These are phyloP conservation scores for Bisporella sp. DNA, from an alignment of 2,329 filamentous ascomycete species.

Conservation along the genomic window DNA sequence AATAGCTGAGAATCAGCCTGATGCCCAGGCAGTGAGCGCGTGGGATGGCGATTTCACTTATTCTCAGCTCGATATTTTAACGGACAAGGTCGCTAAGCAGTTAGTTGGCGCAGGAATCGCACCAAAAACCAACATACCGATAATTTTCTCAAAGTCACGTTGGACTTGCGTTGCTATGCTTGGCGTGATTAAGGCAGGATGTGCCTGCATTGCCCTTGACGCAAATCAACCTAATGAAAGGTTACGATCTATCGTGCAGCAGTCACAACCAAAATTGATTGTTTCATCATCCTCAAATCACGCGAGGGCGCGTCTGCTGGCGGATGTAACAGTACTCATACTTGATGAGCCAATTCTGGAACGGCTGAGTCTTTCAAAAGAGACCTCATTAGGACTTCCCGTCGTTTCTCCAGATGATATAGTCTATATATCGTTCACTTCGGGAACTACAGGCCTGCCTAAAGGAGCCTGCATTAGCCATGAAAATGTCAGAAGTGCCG, in stretches of 20 bases:
- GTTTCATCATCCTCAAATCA: background rate
- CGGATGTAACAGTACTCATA: background rate
- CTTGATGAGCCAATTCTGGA: background rate
- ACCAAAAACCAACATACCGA: conserved; percentile 10
- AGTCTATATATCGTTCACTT: conserved; percentile 5
- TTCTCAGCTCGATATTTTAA: conserved; percentile 15
- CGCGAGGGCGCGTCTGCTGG: background rate
- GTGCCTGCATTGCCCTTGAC: conserved; percentile 24
- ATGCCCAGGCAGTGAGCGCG: background rate
- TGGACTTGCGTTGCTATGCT: conserved; percentile 23
- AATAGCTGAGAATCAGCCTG: background rate
- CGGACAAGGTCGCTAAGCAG: background rate
- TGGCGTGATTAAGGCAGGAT: conserved; percentile 21
- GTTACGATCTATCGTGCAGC: background rate
- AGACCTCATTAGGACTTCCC: no score
- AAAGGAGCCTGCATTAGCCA: conserved; percentile 15
- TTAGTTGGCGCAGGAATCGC: conserved; percentile 11
- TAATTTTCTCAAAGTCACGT: conserved; percentile 20
- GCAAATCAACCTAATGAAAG: background rate
- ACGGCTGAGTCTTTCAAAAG: no score
- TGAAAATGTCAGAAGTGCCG: conserved; percentile 14
- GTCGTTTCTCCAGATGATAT: background rate
- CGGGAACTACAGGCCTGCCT: no score
- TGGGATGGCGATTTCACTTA: conserved; percentile 15
- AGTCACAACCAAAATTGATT: background rate